These are phyloP conservation scores for Boechera stricta DNA, from an alignment of 345 rosid genomes.

Conservation along the genomic window DNA sequence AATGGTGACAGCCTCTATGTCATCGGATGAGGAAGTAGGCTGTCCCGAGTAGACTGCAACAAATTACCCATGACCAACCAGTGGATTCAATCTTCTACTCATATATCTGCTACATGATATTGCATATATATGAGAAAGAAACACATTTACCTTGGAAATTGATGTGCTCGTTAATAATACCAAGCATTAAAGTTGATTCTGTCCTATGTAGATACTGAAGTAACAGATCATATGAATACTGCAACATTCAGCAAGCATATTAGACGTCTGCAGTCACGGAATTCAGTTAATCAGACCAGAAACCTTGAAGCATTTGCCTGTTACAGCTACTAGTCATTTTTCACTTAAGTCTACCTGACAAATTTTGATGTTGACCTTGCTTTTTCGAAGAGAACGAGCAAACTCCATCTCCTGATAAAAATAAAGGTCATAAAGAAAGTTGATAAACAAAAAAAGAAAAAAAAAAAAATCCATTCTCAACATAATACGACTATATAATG, in stretches of 20 bases:
- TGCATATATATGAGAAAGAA: constrained; percentile 30
- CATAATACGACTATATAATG: not conserved
- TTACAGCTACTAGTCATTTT: constrained; percentile 12
- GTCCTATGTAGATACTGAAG: constrained; percentile 85
- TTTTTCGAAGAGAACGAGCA: constrained; percentile 84
- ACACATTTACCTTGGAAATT: constrained; percentile 75
- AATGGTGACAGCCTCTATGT: constrained; percentile 75
- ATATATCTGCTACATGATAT: not conserved
- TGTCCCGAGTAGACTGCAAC: constrained; percentile 91
- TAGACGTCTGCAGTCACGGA: constrained; percentile 21
- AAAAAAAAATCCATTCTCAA: not conserved
- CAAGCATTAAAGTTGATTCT: constrained; percentile 81
- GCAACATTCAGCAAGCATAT: constrained; percentile 45
- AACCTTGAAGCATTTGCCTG: constrained; percentile 11
- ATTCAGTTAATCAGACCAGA: constrained; percentile 31
- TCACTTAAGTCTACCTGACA: constrained; percentile 65
- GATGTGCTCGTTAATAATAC: constrained; percentile 85
- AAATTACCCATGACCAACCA: constrained; percentile 31
- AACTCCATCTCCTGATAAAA: constrained; percentile 90
- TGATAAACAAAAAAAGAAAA: not conserved
- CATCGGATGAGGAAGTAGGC: constrained; percentile 82
- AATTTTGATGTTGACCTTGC: constrained; percentile 88
- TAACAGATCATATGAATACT: constrained; percentile 95
- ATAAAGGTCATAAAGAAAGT: constrained; percentile 19
- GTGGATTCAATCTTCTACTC: constrained; percentile 11